Evolutionary conservation across 768 basidiomycete species (phyloP), one percentile per base, ranked within the genome.

Genomic region (Arthromyces matolae): DNA sequence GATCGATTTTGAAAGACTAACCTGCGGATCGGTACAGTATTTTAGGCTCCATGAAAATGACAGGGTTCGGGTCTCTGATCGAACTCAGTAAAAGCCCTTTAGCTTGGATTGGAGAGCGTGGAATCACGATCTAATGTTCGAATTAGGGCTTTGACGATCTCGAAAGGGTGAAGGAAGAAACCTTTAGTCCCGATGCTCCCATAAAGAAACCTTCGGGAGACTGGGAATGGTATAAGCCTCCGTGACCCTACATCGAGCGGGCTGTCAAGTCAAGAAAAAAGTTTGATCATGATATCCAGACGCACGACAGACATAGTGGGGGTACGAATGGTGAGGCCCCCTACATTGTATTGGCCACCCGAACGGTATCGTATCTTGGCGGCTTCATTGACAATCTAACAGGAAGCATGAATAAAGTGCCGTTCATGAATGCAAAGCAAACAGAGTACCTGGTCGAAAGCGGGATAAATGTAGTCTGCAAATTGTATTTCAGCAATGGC

Each of bases 401-500:
- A n/a, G 28, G 36, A 5, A 24, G 31, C 12, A 34, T 14, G 31
- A 45, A 49, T 23, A 35, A 46, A 24, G 12, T 14, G 8, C n/a
- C 10, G 8, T 9, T 22, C 6, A 34, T 20, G 13, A 7, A 16
- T 9, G 32, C 13, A 12, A 19, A n/a, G 3, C 12, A 13, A 14
- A 20, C 19, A 16, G 42, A 39, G 19, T 46, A 86, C 89, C 76
- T 94, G 93, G 61, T 96, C 93, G 60, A 97, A 97, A 0, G 93
- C 93, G 9, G 93, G 93, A 61, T 75, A 94, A 51, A 95, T 94
- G 62, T 95, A 93, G 60, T 93, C 89, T 3, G 85, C 80, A 50
- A 93, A 93, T 60, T 91, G 88, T 49, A 96, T 90, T 66, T 97
- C 93, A 29, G 91, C 93, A 46, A 97, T 93, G 3, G 93, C 90